Conservation (phyloP, 192 early-diverging fungal genomes). For the Podila epicladia region DNA sequence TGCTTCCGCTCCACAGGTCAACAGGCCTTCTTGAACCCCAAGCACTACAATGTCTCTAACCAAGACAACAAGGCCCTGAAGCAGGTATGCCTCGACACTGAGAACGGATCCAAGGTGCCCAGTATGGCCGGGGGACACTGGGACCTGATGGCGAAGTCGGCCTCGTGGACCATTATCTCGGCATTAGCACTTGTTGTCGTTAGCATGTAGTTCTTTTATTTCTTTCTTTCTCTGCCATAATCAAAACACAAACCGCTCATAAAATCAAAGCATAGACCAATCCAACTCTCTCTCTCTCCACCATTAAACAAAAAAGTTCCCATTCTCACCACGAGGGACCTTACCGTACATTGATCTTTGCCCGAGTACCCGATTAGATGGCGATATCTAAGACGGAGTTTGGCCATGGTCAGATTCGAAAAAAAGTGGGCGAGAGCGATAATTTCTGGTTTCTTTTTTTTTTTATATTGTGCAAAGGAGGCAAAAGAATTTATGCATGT, state of each 20-base stretch:
- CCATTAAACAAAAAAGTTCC: no score
- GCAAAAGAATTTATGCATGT: no score
- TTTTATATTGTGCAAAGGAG: no score
- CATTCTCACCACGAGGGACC: no score
- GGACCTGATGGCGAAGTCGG: neutral
- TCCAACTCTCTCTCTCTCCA: no score
- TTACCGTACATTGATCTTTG: no score
- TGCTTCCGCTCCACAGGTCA: constrained; percentile 44
- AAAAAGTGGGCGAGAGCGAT: no score
- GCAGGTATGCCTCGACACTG: constrained; percentile 22
- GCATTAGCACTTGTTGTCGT: neutral
- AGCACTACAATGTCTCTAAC: constrained; percentile 27
- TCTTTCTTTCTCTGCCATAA: neutral
- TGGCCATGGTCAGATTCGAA: no score
- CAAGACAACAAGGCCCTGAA: constrained; percentile 19
- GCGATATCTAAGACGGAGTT: no score
- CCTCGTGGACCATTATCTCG: neutral
- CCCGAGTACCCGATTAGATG: no score
- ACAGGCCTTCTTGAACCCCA: constrained; percentile 5
- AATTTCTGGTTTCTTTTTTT: no score
- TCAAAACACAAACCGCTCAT: neutral
- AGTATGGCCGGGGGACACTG: neutral
- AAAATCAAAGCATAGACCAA: no score
- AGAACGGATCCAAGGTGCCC: constrained; percentile 19
- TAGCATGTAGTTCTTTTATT: neutral